A percentile compares a stretch with the other conserved stretches of the same genome.
Conservation (phyloP, 345 rosid species). For the Linum usitatissimum region DNA sequence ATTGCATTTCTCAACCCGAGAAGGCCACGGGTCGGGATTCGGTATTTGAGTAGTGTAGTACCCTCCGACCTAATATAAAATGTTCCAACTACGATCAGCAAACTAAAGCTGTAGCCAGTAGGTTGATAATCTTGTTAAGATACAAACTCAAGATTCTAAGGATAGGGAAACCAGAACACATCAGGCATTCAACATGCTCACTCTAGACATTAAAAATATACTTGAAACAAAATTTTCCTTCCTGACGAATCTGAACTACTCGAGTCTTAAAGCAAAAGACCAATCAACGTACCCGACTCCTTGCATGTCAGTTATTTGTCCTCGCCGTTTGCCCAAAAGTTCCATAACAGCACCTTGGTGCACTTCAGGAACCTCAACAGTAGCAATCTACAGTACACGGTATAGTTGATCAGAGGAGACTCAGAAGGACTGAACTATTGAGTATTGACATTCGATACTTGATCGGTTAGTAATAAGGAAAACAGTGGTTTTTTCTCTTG, state of each 20-base stretch:
- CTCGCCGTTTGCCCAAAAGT: conserved; percentile 94
- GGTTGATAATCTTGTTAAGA: neutral
- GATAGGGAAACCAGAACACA: neutral
- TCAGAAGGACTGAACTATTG: neutral
- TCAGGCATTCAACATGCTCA: neutral
- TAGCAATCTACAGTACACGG: conserved; percentile 51
- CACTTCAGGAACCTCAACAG: conserved; percentile 90
- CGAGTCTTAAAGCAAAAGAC: conserved; percentile 5
- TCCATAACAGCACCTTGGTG: conserved; percentile 96
- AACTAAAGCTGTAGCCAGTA: neutral
- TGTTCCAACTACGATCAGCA: conserved; percentile 8
- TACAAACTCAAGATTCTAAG: neutral
- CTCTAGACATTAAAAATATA: too few relatives aligned
- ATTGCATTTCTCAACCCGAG: conserved; percentile 94
- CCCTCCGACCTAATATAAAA: conserved; percentile 59
- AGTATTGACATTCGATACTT: neutral
- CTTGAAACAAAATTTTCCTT: too few relatives aligned
- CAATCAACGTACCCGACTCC: conserved; percentile 51
- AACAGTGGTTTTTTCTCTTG: too few relatives aligned
- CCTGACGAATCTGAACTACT: neutral
- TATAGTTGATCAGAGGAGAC: neutral
- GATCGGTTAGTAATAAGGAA: neutral
- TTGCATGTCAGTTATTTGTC: conserved; percentile 92
- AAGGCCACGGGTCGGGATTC: conserved; percentile 96
- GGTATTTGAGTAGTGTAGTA: conserved; percentile 65